Evolutionary conservation across 805 yeast species (phyloP).

Genomic region (Ogataea paradorogensis): DNA sequence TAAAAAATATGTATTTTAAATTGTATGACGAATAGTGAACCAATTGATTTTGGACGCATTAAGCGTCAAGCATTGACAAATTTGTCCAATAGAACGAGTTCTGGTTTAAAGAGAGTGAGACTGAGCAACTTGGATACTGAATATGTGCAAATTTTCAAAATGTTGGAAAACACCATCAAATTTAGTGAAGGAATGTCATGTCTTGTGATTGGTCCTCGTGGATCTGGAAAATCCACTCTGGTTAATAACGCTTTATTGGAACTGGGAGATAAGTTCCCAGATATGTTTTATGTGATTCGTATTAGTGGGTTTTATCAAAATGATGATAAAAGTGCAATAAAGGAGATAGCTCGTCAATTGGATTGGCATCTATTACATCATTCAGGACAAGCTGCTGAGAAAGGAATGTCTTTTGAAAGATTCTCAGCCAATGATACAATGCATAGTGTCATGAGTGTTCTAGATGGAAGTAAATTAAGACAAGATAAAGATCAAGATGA

Average conservation of each 20-base stretch:
- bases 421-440: constrained; percentile 51
- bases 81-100: constrained; percentile 21
- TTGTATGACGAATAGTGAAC: constrained; percentile 6
- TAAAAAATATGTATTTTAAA: not conserved
- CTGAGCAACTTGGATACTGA: constrained; percentile 39
- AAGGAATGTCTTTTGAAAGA: constrained; percentile 15
- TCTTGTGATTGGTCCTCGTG: constrained; percentile 74
- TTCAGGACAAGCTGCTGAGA: constrained; percentile 5
- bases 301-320: constrained; percentile 70
- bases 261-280: constrained; percentile 39
- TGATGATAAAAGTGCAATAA: constrained; percentile 75
- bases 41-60: not conserved
- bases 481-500: constrained; percentile 6
- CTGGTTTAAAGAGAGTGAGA: constrained; percentile 11
- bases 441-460: constrained; percentile 50
- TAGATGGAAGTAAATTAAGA: constrained; percentile 39
- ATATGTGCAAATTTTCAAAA: constrained; percentile 48
- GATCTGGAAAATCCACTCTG: constrained; percentile 69
- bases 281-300: constrained; percentile 59
- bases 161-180: constrained; percentile 62
- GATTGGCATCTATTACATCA: constrained; percentile 39
- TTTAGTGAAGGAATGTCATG: constrained; percentile 80
- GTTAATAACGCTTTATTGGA: constrained; percentile 54
- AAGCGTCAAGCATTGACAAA: constrained; percentile 13
- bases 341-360: constrained; percentile 82